Conservation (phyloP, 495 filamentous ascomycete genomes). For the Elaphomyces granulatus region DNA sequence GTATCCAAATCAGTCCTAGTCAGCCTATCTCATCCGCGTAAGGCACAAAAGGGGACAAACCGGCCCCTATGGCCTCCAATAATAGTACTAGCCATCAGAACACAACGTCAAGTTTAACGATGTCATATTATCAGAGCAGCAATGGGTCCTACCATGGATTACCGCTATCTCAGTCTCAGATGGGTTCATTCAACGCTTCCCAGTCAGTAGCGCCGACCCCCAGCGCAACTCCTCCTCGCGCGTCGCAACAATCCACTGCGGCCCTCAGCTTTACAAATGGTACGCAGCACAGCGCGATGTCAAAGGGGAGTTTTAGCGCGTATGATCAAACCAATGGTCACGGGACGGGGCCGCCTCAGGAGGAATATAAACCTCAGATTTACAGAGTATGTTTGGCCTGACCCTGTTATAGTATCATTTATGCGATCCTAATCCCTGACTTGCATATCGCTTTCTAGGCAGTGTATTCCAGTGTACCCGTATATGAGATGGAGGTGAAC, state of each 20-base stretch:
- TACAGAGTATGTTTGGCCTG: slow-evolving; percentile 65
- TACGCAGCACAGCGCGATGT: slow-evolving; percentile 11
- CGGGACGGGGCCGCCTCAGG: slow-evolving; percentile 33
- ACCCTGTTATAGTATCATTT: neutral
- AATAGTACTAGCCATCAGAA: slow-evolving; percentile 16
- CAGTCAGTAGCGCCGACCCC: slow-evolving; percentile 41
- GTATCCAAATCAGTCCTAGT: no score
- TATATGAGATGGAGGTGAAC: slow-evolving; percentile 97
- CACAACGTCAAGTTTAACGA: slow-evolving; percentile 25
- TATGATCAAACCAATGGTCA: slow-evolving; percentile 38
- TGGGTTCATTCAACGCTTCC: slow-evolving; percentile 37
- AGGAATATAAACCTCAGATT: slow-evolving; percentile 53
- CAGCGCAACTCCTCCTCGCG: slow-evolving; percentile 37
- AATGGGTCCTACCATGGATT: slow-evolving; percentile 28
- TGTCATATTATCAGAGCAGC: slow-evolving; percentile 34
- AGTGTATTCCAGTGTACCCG: slow-evolving; percentile 83
- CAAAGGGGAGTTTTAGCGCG: slow-evolving; percentile 24
- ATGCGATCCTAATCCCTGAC: neutral
- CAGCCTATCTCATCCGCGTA: no score
- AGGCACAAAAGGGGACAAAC: no score
- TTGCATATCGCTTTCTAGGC: slow-evolving; percentile 39
- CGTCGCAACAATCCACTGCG: slow-evolving; percentile 28
- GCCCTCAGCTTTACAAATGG: slow-evolving; percentile 33
- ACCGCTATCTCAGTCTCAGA: slow-evolving; percentile 28
- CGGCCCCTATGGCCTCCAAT: slow-evolving; percentile 29